Conservation (phyloP, 1,284 basidiomycete genomes). For the Pyrrhoderma lamaoense region DNA sequence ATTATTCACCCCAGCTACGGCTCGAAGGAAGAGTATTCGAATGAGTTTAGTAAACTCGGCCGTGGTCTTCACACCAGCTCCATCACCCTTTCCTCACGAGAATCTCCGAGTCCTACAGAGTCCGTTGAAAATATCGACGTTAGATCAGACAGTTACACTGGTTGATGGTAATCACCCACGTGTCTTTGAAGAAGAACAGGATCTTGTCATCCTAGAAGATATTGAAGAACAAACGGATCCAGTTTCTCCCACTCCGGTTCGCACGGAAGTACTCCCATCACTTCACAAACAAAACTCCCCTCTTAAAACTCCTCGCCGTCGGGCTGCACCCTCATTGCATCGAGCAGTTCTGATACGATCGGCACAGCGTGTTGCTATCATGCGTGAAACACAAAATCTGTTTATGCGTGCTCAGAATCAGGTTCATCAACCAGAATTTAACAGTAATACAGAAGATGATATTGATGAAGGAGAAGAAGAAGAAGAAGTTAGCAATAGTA, state of each 20-base stretch:
- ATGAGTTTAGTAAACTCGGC: conserved; percentile 69
- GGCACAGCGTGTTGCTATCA: conserved; percentile 49
- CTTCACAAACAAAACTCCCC: conserved; percentile 3
- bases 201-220: conserved; percentile 64
- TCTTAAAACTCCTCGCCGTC: conserved; percentile 35
- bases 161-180: conserved; percentile 60
- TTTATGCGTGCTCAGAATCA: conserved; percentile 24
- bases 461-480: conserved; percentile 26
- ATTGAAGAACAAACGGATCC: conserved; percentile 29
- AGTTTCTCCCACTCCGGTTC: conserved; percentile 17
- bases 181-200: conserved; percentile 60
- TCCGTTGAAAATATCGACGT: conserved; percentile 38
- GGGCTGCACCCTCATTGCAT: conserved; percentile 45
- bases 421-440: conserved; percentile 25
- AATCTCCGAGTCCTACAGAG: conserved; percentile 56
- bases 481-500: conserved; percentile 24
- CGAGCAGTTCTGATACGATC: conserved; percentile 62
- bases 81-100: conserved; percentile 48
- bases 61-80: conserved; percentile 61
- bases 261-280: conserved; percentile 11
- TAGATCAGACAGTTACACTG: conserved; percentile 33
- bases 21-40: conserved; percentile 40
- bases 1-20: conserved; percentile 39
- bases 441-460: conserved; percentile 24
- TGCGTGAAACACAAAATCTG: conserved; percentile 28